Evolutionary conservation across 2,329 filamentous ascomycete genomes (phyloP), one percentile per base, ranked within the genome.

Genomic region (Pyricularia pennisetigena): DNA sequence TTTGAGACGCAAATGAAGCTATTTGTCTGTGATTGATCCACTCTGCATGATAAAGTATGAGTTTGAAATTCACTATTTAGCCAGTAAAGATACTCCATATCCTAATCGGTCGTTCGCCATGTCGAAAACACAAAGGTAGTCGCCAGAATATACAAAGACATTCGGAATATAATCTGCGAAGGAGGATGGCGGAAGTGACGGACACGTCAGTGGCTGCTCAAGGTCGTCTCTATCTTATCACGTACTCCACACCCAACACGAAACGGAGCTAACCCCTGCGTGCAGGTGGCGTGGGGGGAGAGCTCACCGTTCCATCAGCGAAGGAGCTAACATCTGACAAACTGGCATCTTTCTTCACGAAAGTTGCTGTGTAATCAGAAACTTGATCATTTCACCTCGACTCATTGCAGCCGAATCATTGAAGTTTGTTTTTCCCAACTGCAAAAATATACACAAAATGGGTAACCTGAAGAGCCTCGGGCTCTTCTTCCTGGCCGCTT

Each of bases 381-480:
- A 28, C 59, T 28, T 62, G 5, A 20, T 16, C 29, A 65, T 35
- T 65, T 41, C 29, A 23, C 29, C 3, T 65, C 28, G 29, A 65
- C 62, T 30, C 26, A 64, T 64, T 24, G 28, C 32, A 23, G 20
- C 7, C 16, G 16, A 23, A 32, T 12, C 8, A 12, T 69, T 64
- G 57, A 63, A 68, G 16, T 49, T 65, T 68, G 68, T 65, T 69
- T 68, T 69, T 20, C 28, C 2, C 28, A 32, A 23, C 32, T 26
- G 32, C 5, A 29, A 14, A 29, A 62, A 8, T 3, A 16, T 32
- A 35, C 28, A 65, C 49, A 73, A 77, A 73, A 86, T 87, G 84
- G 84, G 87, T 74, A 79, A 85, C 68, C 72, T 89, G 72, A 88
- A 86, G 82, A 85, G 83, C 80, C 81, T 67, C 29, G 32, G 57